Evolutionary conservation across 2,329 filamentous ascomycete species (phyloP).

Genomic region (Magnaporthiopsis rhizophila): DNA sequence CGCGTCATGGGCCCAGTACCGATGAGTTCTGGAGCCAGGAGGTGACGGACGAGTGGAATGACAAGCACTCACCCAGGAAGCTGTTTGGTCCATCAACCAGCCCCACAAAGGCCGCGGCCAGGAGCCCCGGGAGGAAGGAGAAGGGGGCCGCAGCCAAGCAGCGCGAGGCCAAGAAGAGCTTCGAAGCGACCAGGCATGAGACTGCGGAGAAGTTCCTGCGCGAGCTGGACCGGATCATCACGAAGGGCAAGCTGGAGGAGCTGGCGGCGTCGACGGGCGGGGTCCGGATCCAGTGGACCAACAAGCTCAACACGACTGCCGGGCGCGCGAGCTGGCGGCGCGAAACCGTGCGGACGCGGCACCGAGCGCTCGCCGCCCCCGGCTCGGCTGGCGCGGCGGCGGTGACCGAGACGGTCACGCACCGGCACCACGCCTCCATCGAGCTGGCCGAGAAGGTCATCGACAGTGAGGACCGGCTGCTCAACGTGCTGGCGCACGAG

Average conservation of each 20-base stretch:
- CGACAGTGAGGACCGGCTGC: slow-evolving; percentile 63
- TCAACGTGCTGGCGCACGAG: slow-evolving; percentile 92
- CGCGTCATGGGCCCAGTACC: slow-evolving; percentile 43
- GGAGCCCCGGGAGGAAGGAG: slow-evolving; percentile 18
- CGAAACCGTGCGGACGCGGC: slow-evolving; percentile 38
- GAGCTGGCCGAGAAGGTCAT: slow-evolving; percentile 88
- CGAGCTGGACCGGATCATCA: slow-evolving; percentile 62
- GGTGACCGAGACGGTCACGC: slow-evolving; percentile 15
- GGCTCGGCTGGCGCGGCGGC: slow-evolving; percentile 13
- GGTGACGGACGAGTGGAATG: slow-evolving; percentile 55
- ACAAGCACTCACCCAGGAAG: slow-evolving; percentile 38
- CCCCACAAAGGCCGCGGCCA: not conserved
- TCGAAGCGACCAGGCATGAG: slow-evolving; percentile 52
- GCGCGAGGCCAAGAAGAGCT: slow-evolving; percentile 46
- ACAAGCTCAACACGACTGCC: slow-evolving; percentile 72
- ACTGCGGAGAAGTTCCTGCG: slow-evolving; percentile 56
- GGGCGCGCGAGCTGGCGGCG: slow-evolving; percentile 67
- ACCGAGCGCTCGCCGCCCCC: slow-evolving; percentile 7
- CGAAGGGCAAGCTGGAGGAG: slow-evolving; percentile 47
- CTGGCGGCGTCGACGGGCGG: slow-evolving; percentile 60
- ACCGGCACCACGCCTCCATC: slow-evolving; percentile 63
- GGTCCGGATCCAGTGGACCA: slow-evolving; percentile 64
- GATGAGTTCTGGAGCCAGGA: slow-evolving; percentile 55
- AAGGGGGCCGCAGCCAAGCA: slow-evolving; percentile 25
- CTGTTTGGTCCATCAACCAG: slow-evolving; percentile 16